Evolutionary conservation across 305 asterid genomes (phyloP).

Genomic region (Galium porrigens): DNA sequence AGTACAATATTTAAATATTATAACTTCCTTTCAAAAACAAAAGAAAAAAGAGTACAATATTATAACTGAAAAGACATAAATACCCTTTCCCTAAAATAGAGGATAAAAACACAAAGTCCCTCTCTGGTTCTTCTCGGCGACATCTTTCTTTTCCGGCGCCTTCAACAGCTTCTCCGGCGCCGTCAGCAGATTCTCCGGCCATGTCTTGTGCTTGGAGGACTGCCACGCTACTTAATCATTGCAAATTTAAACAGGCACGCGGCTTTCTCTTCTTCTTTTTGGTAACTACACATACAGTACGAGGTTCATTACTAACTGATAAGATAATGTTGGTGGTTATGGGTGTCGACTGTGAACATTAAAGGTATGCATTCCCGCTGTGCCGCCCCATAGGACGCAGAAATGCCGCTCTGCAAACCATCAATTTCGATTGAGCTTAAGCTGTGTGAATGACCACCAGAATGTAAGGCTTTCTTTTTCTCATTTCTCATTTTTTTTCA

Average conservation of each 20-base stretch:
- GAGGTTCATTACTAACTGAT: background rate
- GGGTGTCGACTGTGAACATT: background rate
- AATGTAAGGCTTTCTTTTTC: slow-evolving; percentile 3
- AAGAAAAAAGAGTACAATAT: too few species aligned
- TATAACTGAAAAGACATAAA: too few species aligned
- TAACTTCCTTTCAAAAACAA: too few species aligned
- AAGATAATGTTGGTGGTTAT: background rate
- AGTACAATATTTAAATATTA: too few species aligned
- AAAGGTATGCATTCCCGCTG: background rate
- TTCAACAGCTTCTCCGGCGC: too few species aligned
- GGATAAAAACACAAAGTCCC: too few species aligned
- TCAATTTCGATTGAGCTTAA: slow-evolving; percentile 4
- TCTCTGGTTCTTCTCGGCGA: too few species aligned
- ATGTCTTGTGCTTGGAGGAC: background rate
- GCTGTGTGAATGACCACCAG: slow-evolving; percentile 2
- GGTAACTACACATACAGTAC: background rate
- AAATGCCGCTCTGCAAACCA: background rate
- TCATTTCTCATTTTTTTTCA: background rate
- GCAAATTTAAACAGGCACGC: background rate
- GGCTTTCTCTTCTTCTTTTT: background rate
- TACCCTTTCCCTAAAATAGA: too few species aligned
- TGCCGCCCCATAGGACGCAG: background rate
- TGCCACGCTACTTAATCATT: background rate
- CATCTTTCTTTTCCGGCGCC: too few species aligned
- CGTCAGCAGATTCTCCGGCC: too few species aligned